These are phyloP conservation scores for Pinus taeda DNA, from an alignment of 75 land plant species.

Conservation along the genomic window DNA sequence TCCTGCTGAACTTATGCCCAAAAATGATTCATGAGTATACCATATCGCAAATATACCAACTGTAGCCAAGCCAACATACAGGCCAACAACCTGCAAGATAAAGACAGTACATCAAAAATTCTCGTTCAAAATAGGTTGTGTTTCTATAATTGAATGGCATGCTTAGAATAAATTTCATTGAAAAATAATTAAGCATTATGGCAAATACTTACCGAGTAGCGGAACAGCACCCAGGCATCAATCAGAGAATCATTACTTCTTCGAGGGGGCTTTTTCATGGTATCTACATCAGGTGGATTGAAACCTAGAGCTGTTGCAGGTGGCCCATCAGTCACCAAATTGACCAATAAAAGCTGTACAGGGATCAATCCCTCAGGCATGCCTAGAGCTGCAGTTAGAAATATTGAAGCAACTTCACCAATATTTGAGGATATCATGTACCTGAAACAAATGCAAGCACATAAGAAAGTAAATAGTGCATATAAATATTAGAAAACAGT, in stretches of 20 bases:
- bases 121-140: background rate
- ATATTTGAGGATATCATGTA: conserved; percentile 97
- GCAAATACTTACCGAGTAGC: conserved; percentile 63
- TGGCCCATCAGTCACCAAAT: conserved; percentile 93
- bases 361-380: conserved; percentile 95
- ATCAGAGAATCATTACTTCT: conserved; percentile 79
- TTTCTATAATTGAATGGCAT: background rate
- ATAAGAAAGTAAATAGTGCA: background rate
- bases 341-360: conserved; percentile 95
- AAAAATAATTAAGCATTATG: background rate
- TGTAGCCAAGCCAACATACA: conserved; percentile 95
- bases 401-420: conserved; percentile 91
- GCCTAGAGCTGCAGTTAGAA: conserved; percentile 86
- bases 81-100: conserved; percentile 73
- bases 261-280: conserved; percentile 88
- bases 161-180: background rate
- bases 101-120: background rate
- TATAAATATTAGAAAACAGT: background rate
- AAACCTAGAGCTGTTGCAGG: conserved; percentile 96
- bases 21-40: conserved; percentile 73
- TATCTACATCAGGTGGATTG: conserved; percentile 88
- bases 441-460: conserved; percentile 30
- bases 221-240: conserved; percentile 78
- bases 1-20: conserved; percentile 67
- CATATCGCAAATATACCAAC: conserved; percentile 87